Percentiles rank a stretch among this genome's conserved stretches.
These are phyloP conservation scores for Pascua guehoae DNA, from an alignment of 1,284 basidiomycete genomes.

Conservation along the genomic window DNA sequence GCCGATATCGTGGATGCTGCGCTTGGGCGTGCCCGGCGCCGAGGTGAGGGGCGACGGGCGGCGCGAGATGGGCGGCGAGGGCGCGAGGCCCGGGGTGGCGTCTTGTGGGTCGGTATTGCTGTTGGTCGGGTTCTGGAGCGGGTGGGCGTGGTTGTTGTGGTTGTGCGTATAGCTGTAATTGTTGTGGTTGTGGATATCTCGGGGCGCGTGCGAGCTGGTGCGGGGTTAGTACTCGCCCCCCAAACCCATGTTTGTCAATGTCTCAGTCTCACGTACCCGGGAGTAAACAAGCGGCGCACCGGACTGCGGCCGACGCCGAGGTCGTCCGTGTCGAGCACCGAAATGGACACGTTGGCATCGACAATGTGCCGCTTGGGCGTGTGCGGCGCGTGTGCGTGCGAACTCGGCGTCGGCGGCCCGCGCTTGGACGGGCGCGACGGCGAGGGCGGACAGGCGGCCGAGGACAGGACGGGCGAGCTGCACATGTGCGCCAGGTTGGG, in stretches of 20 bases:
- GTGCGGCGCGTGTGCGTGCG: background rate
- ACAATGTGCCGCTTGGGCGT: constrained; percentile 7
- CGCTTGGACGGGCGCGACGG: constrained; percentile 19
- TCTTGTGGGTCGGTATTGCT: background rate
- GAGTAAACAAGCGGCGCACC: constrained; percentile 11
- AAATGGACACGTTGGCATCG: background rate
- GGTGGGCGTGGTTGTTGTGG: background rate
- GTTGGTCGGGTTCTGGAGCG: background rate
- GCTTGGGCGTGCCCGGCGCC: background rate
- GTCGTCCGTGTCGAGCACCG: constrained; percentile 12
- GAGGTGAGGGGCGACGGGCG: background rate
- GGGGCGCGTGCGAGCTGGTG: no score
- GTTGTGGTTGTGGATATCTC: no score
- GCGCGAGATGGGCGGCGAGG: background rate
- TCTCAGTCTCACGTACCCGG: background rate
- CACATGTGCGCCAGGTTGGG: no score
- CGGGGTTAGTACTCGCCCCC: no score
- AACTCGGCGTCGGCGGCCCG: background rate
- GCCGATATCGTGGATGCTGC: constrained; percentile 25
- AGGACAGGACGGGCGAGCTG: no score
- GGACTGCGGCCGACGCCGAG: constrained; percentile 15
- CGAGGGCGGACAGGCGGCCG: constrained; percentile 8
- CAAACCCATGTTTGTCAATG: background rate
- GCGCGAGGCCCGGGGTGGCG: background rate
- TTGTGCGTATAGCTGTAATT: no score